Base-by-base conservation (phyloP, 2,329 filamentous ascomycete genomes). In the Gliomastix tumulicola region DNA sequence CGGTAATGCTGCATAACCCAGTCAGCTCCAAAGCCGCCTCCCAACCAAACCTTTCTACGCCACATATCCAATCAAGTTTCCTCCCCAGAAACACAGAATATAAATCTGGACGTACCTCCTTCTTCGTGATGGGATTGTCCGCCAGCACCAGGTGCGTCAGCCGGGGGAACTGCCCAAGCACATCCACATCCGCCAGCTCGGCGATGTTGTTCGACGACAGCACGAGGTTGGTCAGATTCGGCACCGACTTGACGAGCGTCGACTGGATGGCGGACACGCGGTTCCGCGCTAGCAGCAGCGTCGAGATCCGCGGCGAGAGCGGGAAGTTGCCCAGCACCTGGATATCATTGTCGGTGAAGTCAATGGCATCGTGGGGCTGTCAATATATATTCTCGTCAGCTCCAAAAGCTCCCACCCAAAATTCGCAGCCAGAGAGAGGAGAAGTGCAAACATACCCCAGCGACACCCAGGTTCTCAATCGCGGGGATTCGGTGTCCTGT, bases 261-360 rank as follows among this genome's bases (percentile, higher is more conserved):
- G 82, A 69, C 59, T 95, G 87, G 55, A 98, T 89, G 53, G 74
- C 78, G 40, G 81, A 70, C 55, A 98, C 74, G 49, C 92, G 83
- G 65, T 98, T 98, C 46, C 88, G 82, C 37, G 88, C 88, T 37
- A 95, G 77, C 33, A 98, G 79, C 30, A 98, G 76, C 16, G 88
- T 94, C 49, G 79, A 84, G 51, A 97, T 72, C 49, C 92, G 84
- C 32, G 88, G 89, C 38, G 85, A 90, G 35, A 94, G 79, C 4
- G 92, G 92, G 59, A 98, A 95, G 67, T 96, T 96, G 47, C 82
- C 83, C 45, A 98, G 76, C 34, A 83, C 71, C 50, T 86, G 79
- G 54, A 98, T 90, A 63, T 96, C 89, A 63, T 98, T 98, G 71
- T 98, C 92, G 62, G 92, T 97, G 54, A 98, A 82, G 68, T 98